A percentile compares a stretch with the other conserved stretches of the same genome.
phyloP scores from a whole-genome alignment of 495 filamentous ascomycete genomes.

The Recurvomyces mirabilis region DNA sequence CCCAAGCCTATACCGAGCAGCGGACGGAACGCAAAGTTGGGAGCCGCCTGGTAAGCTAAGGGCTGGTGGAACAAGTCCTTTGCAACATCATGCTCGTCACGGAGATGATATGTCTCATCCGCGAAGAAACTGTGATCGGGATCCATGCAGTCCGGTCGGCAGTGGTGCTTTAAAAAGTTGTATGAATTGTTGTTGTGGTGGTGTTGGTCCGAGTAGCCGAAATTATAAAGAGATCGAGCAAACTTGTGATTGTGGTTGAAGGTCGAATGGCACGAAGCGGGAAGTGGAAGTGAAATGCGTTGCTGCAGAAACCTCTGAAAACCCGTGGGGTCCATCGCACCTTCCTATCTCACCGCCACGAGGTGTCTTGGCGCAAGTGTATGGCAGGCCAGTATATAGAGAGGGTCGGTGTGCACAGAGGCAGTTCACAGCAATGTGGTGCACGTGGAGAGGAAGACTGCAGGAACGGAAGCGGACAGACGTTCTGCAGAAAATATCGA shows the following conservation, averaged over 20 bases:
- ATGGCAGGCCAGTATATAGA: too few relatives aligned
- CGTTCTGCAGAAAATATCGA: not conserved
- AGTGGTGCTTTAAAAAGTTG: not conserved
- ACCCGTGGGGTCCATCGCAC: too few relatives aligned
- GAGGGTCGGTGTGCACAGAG: not conserved
- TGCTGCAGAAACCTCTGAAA: too few relatives aligned
- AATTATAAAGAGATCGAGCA: too few relatives aligned
- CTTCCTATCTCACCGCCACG: too few relatives aligned
- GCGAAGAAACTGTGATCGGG: slow-evolving; percentile 4
- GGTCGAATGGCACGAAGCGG: too few relatives aligned
- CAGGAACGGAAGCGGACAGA: not conserved
- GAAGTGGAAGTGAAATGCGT: too few relatives aligned
- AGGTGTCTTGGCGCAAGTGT: too few relatives aligned
- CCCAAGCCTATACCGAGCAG: too few relatives aligned
- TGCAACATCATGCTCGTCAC: not conserved
- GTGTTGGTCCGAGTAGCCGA: too few relatives aligned
- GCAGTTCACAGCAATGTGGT: not conserved
- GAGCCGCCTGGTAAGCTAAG: not conserved
- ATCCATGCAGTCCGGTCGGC: not conserved
- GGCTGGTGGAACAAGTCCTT: not conserved
- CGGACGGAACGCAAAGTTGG: slow-evolving; percentile 1
- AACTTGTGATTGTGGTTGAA: too few relatives aligned
- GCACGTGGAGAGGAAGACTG: not conserved
- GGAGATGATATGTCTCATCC: not conserved
- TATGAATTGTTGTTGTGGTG: not conserved